Evolutionary conservation across 2,329 filamentous ascomycete genomes (phyloP).

Genomic region (Phialocephala subalpina): DNA sequence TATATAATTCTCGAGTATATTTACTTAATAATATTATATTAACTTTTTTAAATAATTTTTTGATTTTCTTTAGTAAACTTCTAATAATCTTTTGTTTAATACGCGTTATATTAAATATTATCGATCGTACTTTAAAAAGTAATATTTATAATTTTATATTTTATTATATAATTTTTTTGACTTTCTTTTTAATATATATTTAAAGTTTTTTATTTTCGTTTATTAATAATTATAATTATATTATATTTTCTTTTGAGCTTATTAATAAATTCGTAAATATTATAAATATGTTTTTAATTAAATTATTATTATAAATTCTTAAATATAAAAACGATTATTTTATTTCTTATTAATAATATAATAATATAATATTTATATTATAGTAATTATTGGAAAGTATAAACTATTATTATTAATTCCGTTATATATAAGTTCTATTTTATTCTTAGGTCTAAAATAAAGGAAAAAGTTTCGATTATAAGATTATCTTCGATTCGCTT

Average conservation of each 20-base stretch:
- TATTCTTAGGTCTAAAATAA: slow-evolving; percentile 18
- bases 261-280: slow-evolving; percentile 22
- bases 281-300: slow-evolving; percentile 21
- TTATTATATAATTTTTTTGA: slow-evolving; percentile 12
- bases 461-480: slow-evolving; percentile 19
- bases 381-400: slow-evolving; percentile 17
- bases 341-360: slow-evolving; percentile 21
- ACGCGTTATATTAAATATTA: slow-evolving; percentile 6
- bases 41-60: slow-evolving; percentile 16
- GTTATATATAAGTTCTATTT: slow-evolving; percentile 21
- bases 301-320: slow-evolving; percentile 71
- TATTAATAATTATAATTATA: slow-evolving; percentile 21
- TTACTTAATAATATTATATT: slow-evolving; percentile 13
- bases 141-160: not conserved
- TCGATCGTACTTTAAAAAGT: slow-evolving; percentile 7
- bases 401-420: slow-evolving; percentile 21
- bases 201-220: slow-evolving; percentile 21
- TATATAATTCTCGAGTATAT: slow-evolving; percentile 14
- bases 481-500: slow-evolving; percentile 20
- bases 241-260: slow-evolving; percentile 21
- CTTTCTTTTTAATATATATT: slow-evolving; percentile 17
- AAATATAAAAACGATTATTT: slow-evolving; percentile 60
- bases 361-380: slow-evolving; percentile 21
- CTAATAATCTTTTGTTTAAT: not conserved
- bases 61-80: slow-evolving; percentile 8